A percentile compares a stretch with the other conserved stretches of the same genome.
Evolutionary conservation across 148 eudicot species (phyloP).

Genomic region (Chenopodium berlandieri): DNA sequence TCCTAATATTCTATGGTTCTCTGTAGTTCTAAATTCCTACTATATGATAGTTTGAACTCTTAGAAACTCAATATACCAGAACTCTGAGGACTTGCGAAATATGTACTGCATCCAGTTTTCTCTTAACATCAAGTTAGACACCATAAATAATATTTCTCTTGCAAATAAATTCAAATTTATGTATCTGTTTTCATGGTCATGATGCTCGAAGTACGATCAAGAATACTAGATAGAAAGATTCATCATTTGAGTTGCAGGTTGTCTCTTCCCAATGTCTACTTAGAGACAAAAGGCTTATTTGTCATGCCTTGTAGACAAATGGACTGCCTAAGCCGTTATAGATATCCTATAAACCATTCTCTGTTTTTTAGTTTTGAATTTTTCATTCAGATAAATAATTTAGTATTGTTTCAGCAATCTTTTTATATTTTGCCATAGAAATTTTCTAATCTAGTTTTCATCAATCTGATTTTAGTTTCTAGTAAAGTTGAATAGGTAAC

Average conservation of each 20-base stretch:
- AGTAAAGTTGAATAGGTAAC: background rate
- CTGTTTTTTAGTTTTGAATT: background rate
- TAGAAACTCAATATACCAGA: background rate
- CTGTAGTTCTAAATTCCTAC: background rate
- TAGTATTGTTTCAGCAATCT: background rate
- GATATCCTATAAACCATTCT: background rate
- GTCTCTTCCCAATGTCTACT: background rate
- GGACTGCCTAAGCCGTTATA: background rate
- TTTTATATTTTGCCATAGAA: background rate
- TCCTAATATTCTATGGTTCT: background rate
- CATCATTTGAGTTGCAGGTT: background rate
- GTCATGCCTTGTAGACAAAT: background rate
- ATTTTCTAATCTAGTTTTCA: background rate
- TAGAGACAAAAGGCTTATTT: background rate
- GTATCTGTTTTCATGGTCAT: background rate
- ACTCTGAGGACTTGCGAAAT: background rate
- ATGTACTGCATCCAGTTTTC: background rate
- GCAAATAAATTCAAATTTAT: background rate
- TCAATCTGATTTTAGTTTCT: background rate
- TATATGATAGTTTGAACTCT: background rate
- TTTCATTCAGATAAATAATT: background rate
- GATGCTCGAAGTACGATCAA: background rate
- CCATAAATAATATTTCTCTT: background rate
- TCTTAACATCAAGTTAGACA: background rate
- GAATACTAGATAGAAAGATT: background rate